Percentiles rank a stretch among this genome's conserved stretches.
These are phyloP conservation scores for Monosporascus cannonballus DNA, from an alignment of 2,329 filamentous ascomycete genomes.

Conservation along the genomic window DNA sequence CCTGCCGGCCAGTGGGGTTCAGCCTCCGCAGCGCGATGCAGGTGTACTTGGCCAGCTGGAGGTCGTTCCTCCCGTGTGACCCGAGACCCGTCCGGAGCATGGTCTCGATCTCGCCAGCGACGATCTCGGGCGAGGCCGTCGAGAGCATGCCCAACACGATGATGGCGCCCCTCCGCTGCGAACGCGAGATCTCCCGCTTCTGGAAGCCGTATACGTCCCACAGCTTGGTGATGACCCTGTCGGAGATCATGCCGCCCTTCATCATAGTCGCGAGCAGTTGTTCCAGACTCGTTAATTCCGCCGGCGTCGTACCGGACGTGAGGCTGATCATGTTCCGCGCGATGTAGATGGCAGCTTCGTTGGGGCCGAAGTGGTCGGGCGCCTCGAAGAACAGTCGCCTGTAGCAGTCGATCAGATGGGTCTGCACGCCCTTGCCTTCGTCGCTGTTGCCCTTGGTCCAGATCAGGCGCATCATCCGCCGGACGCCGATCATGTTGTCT, in stretches of 20 bases:
- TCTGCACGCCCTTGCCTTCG: constrained; percentile 96
- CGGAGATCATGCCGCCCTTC: constrained; percentile 81
- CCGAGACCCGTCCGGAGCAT: constrained; percentile 90
- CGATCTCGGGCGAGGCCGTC: constrained; percentile 84
- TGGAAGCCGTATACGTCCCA: constrained; percentile 98
- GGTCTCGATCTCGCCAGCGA: constrained; percentile 89
- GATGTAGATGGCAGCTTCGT: constrained; percentile 91
- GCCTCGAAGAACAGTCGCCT: constrained; percentile 94
- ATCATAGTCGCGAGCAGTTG: constrained; percentile 97
- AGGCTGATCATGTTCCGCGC: constrained; percentile 98
- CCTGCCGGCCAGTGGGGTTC: constrained; percentile 75
- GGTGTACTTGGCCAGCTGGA: constrained; percentile 89
- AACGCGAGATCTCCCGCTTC: constrained; percentile 85
- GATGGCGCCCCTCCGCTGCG: constrained; percentile 85
- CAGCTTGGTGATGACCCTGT: constrained; percentile 80
- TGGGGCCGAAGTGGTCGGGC: constrained; percentile 77
- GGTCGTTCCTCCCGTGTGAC: constrained; percentile 69
- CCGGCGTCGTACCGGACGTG: constrained; percentile 90
- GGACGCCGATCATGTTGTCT: constrained; percentile 85
- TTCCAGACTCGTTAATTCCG: constrained; percentile 90
- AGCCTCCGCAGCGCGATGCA: constrained; percentile 90
- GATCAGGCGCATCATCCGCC: constrained; percentile 91
- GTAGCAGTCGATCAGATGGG: constrained; percentile 95
- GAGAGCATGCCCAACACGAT: constrained; percentile 97
- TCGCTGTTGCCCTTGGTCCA: constrained; percentile 99